phyloP scores from a whole-genome alignment of 441 rosid species.

The Populus hybrid region DNA sequence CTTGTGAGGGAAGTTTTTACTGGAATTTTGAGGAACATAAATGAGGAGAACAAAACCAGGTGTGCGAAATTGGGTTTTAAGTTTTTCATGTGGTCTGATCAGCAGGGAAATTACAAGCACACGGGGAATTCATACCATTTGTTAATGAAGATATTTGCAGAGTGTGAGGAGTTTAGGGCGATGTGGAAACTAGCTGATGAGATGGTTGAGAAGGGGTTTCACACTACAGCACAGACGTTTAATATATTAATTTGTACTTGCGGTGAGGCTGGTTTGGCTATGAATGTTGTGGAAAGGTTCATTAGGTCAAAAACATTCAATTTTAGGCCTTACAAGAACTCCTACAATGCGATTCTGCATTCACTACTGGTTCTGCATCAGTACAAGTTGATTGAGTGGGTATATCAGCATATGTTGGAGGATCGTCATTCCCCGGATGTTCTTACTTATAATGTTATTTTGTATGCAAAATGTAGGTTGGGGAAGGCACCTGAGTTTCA shows the following conservation, averaged over 20 bases:
- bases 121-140: constrained; percentile 58
- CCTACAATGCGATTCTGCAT: constrained; percentile 74
- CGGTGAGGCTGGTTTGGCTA: constrained; percentile 70
- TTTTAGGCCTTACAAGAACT: constrained; percentile 74
- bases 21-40: constrained; percentile 53
- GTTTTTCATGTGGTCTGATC: constrained; percentile 78
- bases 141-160: constrained; percentile 79
- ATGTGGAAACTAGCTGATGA: constrained; percentile 89
- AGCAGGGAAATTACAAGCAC: constrained; percentile 54
- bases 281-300: constrained; percentile 70
- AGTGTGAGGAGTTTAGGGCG: constrained; percentile 75
- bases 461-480: constrained; percentile 74
- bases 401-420: constrained; percentile 65
- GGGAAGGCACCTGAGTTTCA: constrained; percentile 63
- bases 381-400: constrained; percentile 91
- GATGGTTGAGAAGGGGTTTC: constrained; percentile 77
- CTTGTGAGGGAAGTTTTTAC: constrained; percentile 84
- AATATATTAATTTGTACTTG: constrained; percentile 77
- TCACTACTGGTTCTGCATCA: constrained; percentile 53
- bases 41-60: constrained; percentile 47
- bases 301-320: constrained; percentile 70
- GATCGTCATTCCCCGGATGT: constrained; percentile 61
- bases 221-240: constrained; percentile 74
- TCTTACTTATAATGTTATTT: constrained; percentile 64
- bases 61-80: constrained; percentile 71